Evolutionary conservation across 352 stramenopile species (phyloP), one percentile per base, ranked within the genome.

Genomic region (Vaucheria bursata): DNA sequence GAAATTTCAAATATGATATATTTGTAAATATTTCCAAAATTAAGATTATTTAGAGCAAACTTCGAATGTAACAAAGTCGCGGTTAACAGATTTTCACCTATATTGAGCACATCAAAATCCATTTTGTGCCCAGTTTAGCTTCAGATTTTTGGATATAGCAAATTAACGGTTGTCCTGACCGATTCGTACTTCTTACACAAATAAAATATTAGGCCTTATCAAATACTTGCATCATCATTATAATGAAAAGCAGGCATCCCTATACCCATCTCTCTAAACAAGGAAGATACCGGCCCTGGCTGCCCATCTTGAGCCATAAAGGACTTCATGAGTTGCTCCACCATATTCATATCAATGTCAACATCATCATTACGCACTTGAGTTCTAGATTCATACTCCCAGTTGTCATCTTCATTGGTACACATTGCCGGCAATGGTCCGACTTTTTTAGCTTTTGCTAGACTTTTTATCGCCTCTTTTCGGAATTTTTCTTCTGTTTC

Each of bases 281-380:
- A 45, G 71, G 74, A 86, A 33, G 83, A 86, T 29, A 82, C 77
- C 59, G 83, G 83, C 32, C 83, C 83, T 8, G 81, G 75, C 36
- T 70, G 40, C 36, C 64, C 78, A 49, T 78, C 72, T 49, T 86
- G 81, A 29, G 67, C 74, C 32, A 45, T 66, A 31, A 78, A 75
- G 29, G 83, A 85, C 45, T 86, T 75, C 29, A 86, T 69, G 25
- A 86, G 65, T 35, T 85, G 76, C 39, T 85, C 66, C 18, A 86
- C 83, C 66, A 86, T 65, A 29, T 86, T 86, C 64, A 86, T 66
- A 66, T 86, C 83, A 31, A 86, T 71, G 25, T 79, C 74, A 29
- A 38, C 74, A 18, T 79, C 71, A 70, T 75, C 71, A 12, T 74
- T 65, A 29, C 72, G 53, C 2, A 78, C n/a, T n/a, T 59, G 45